These are phyloP conservation scores for Monilinia vaccinii-corymbosi DNA, from an alignment of 2,329 filamentous ascomycete genomes.

Conservation along the genomic window DNA sequence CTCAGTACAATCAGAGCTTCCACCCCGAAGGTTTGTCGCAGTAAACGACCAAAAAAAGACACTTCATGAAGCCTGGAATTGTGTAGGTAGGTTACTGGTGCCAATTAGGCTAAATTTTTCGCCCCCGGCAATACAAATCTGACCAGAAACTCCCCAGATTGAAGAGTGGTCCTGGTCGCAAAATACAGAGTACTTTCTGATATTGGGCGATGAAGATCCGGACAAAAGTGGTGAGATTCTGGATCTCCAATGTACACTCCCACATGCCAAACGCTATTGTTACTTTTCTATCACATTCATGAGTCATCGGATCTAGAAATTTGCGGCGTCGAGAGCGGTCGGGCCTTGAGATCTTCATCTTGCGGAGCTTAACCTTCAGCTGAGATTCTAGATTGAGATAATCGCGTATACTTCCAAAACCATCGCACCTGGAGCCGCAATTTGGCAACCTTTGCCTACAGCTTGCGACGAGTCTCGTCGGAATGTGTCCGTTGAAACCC, in stretches of 20 bases:
- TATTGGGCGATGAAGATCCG: background rate
- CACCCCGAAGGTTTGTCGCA: too few species aligned
- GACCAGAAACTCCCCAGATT: background rate
- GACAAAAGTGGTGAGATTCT: background rate
- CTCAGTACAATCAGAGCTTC: background rate
- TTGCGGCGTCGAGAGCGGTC: background rate
- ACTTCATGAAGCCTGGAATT: accelerated
- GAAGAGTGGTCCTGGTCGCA: background rate
- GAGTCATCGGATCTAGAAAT: background rate
- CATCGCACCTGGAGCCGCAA: too few species aligned
- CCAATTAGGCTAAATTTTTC: background rate
- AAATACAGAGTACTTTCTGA: background rate
- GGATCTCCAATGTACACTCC: background rate
- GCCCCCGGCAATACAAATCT: background rate
- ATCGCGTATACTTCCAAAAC: background rate
- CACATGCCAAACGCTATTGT: background rate
- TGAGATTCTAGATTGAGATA: background rate
- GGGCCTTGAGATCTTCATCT: background rate
- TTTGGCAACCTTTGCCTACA: background rate
- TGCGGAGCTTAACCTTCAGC: background rate
- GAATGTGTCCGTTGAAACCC: background rate
- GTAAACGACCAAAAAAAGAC: too few species aligned
- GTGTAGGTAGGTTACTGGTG: background rate
- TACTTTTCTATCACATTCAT: background rate
- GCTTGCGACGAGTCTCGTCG: background rate